Base-by-base conservation (phyloP, 2,329 filamentous ascomycete species). In the Colletotrichum tropicicola region DNA sequence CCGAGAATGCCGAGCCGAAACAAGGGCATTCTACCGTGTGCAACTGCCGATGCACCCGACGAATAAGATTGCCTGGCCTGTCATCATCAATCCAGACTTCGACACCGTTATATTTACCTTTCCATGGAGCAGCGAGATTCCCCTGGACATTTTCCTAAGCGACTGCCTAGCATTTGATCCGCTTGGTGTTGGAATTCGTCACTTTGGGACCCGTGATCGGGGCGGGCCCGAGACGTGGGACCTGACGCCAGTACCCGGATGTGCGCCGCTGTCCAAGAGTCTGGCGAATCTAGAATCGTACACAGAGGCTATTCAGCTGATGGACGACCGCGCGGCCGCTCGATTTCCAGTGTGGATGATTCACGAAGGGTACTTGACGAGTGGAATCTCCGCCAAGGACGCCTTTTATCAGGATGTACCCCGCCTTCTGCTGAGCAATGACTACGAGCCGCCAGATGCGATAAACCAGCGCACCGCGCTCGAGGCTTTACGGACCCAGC, bases 21-120 rank as follows among this genome's bases (percentile, higher is more conserved):
- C 68, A 12, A 39, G 62, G 12, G 58, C 61, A n/a, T 70, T 70
- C 32, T 70, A 70, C 44, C 68, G 68, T 47, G 65, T 70, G 21
- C 68, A 65, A 10, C 53, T 70, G 44, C 68, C 68, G 10, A 55
- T 65, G 55, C 59, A 66, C 35, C 63, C 63, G n/a, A 66, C 63
- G 49, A 66, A 64, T 35, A 66, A 66, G 63, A 64, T 66, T 19
- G 63, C 63, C 39, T 66, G 63, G 63, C 63, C 63, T 3, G 63
- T 64, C 23, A 37, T 62, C 49, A 69, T 69, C 41, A 68, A 69
- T 47, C 68, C 68, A 8, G 66, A 67, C 15, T 70, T 61, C 30
- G 68, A 70, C 35, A 64, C 68, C 30, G 62, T 70, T 12, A 51
- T 70, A 8, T 70, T 68, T 21, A 66, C 63, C 6, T 67, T 67